Percentiles rank a stretch among this genome's conserved stretches.
Conservation (phyloP, 2,329 filamentous ascomycete species). For the Chaetomiaceae sp. region DNA sequence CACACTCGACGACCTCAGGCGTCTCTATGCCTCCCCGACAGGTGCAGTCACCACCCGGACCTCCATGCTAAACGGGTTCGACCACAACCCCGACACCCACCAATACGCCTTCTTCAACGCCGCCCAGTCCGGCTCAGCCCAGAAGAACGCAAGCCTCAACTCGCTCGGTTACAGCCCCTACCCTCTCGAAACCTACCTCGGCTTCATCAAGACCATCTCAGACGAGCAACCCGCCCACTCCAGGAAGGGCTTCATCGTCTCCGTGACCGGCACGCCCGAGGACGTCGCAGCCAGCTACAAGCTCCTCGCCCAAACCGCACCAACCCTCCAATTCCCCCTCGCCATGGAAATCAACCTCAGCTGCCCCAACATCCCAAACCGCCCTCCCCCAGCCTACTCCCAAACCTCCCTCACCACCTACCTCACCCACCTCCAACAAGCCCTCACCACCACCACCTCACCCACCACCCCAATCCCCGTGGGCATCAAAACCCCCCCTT, state of each 20-base stretch:
- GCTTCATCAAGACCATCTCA: slow-evolving; percentile 47
- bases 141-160: slow-evolving; percentile 54
- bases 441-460: slow-evolving; percentile 23
- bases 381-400: slow-evolving; percentile 68
- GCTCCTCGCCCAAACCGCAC: slow-evolving; percentile 39
- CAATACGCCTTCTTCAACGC: slow-evolving; percentile 61
- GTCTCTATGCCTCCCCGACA: slow-evolving; percentile 58
- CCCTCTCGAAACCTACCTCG: slow-evolving; percentile 54
- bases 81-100: slow-evolving; percentile 55
- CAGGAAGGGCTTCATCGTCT: slow-evolving; percentile 61
- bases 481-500: slow-evolving; percentile 73
- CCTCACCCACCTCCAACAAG: slow-evolving; percentile 41
- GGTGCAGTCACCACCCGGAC: slow-evolving; percentile 74
- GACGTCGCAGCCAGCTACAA: slow-evolving; percentile 55
- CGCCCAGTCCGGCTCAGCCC: slow-evolving; percentile 19
- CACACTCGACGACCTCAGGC: slow-evolving; percentile 53
- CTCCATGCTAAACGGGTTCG: slow-evolving; percentile 59
- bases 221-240: slow-evolving; percentile 7
- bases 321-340: slow-evolving; percentile 42
- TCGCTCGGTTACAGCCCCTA: slow-evolving; percentile 70
- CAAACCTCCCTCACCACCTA: slow-evolving; percentile 48
- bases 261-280: slow-evolving; percentile 59
- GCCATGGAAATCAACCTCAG: slow-evolving; percentile 74
- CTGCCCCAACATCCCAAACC: slow-evolving; percentile 67
- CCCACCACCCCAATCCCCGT: slow-evolving; percentile 31